phyloP scores from a whole-genome alignment of 495 filamentous ascomycete genomes.

The Aspergillus wentii region DNA sequence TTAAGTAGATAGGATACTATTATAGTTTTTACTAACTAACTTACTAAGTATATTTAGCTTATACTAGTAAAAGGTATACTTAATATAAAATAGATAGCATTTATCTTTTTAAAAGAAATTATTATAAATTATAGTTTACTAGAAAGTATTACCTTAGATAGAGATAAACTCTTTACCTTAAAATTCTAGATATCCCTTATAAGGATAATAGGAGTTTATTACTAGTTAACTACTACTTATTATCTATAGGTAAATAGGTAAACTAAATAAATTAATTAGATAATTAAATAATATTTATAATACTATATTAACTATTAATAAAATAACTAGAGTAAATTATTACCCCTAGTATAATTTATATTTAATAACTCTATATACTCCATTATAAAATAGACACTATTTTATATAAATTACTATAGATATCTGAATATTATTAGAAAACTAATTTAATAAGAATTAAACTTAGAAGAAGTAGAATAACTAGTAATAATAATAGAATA shows the following conservation, averaged over 20 bases:
- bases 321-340: not conserved
- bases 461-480: not conserved
- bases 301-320: conserved; percentile 1
- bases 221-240: not conserved
- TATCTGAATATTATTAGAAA: no score
- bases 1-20: conserved; percentile 6
- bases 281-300: not conserved
- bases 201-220: not conserved
- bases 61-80: conserved; percentile 4
- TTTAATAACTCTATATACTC: no score
- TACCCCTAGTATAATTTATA: no score
- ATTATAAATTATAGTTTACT: conserved; percentile 1
- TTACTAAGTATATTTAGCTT: conserved; percentile 2
- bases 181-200: not conserved
- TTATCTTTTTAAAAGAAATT: not conserved
- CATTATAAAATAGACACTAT: not conserved
- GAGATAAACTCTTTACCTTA: conserved; percentile 1
- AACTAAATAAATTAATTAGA: not conserved
- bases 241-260: not conserved
- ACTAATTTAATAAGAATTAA: not conserved
- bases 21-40: conserved; percentile 1
- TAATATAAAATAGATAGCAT: not conserved
- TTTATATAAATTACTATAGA: not conserved
- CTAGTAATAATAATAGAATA: no score
- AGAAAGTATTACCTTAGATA: not conserved